Evolutionary conservation across 169 alveolate genomes (phyloP).

Genomic region (Plasmodium gonderi): DNA sequence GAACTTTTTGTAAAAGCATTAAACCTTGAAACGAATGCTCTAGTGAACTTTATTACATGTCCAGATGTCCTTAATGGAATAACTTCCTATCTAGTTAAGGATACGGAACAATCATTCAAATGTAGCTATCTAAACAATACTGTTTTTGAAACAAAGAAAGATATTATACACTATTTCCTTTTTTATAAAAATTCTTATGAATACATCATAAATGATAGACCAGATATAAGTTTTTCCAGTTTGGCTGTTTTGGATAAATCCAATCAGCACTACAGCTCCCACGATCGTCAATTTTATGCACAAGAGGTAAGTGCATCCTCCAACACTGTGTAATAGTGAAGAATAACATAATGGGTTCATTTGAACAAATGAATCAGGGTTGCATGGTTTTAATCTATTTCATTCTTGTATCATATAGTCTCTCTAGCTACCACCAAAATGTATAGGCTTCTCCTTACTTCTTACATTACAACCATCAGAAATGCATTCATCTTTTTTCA

Average conservation of each 20-base stretch:
- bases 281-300: slow-evolving; percentile 23
- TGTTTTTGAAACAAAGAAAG: slow-evolving; percentile 47
- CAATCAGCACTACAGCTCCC: slow-evolving; percentile 24
- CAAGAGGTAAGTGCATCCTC: slow-evolving; percentile 65
- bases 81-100: slow-evolving; percentile 60
- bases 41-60: slow-evolving; percentile 51
- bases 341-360: too few species aligned
- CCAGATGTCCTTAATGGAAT: slow-evolving; percentile 64
- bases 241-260: slow-evolving; percentile 33
- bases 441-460: too few species aligned
- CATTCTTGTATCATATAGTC: too few species aligned
- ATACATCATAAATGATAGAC: slow-evolving; percentile 19
- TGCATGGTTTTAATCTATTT: too few species aligned
- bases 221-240: slow-evolving; percentile 70
- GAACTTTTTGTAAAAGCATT: slow-evolving; percentile 64
- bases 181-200: slow-evolving; percentile 56
- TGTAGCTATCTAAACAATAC: slow-evolving; percentile 29
- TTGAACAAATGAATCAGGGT: too few species aligned
- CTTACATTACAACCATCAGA: too few species aligned
- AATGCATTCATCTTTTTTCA: too few species aligned
- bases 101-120: slow-evolving; percentile 26
- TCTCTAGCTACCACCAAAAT: too few species aligned
- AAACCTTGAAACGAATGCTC: slow-evolving; percentile 58
- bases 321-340: too few species aligned
- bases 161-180: slow-evolving; percentile 49